Evolutionary conservation across 202 grass and related monocot genomes (phyloP).

Genomic region (Brachypodium distachyon): DNA sequence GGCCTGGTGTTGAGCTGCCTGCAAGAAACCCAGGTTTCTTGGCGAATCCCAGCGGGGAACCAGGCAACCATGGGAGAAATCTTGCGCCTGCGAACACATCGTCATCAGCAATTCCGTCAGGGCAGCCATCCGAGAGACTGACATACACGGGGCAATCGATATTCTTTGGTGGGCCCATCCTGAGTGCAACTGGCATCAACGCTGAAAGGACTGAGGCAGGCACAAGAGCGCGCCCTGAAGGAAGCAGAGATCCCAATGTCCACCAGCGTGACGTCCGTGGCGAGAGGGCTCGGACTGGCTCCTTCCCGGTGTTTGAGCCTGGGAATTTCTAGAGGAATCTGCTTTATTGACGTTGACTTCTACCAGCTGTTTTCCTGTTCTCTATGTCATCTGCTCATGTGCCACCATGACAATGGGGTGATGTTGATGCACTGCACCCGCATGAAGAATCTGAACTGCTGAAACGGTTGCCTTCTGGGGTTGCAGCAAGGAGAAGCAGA

Average conservation of each 20-base stretch:
- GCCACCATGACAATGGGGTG: not conserved
- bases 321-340: slow-evolving; percentile 52
- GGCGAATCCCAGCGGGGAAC: slow-evolving; percentile 46
- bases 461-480: not conserved
- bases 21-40: slow-evolving; percentile 32
- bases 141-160: slow-evolving; percentile 74
- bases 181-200: slow-evolving; percentile 33
- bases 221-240: slow-evolving; percentile 36
- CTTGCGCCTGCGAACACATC: slow-evolving; percentile 20
- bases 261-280: slow-evolving; percentile 31
- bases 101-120: slow-evolving; percentile 28
- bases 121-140: slow-evolving; percentile 49
- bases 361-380: not conserved
- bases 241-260: slow-evolving; percentile 41
- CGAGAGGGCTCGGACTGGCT: slow-evolving; percentile 38
- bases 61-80: slow-evolving; percentile 33
- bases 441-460: not conserved
- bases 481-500: not conserved
- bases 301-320: slow-evolving; percentile 72
- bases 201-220: slow-evolving; percentile 25
- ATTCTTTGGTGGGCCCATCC: slow-evolving; percentile 92
- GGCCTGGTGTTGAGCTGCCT: slow-evolving; percentile 12
- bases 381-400: not conserved
- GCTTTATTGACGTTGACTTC: slow-evolving; percentile 44
- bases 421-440: not conserved